Percentiles rank a stretch among this genome's conserved stretches.
Conservation (phyloP, 2,329 filamentous ascomycete genomes). For the Microdochium trichocladiopsis region DNA sequence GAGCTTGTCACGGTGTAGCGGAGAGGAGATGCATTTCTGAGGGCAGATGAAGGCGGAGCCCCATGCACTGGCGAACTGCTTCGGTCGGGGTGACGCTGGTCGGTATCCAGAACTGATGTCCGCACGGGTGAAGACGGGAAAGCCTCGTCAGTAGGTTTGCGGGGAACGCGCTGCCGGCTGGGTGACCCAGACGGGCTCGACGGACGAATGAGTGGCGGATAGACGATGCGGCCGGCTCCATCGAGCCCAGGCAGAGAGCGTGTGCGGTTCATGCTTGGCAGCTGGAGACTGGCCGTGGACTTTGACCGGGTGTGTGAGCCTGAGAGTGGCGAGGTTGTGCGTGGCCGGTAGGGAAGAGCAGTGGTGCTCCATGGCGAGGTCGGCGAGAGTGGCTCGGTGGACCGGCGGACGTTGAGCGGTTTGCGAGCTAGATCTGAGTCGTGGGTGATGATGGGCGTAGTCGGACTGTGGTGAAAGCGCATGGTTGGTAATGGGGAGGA, state of each 20-base stretch:
- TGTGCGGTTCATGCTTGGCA: slow-evolving; percentile 52
- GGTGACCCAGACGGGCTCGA: slow-evolving; percentile 49
- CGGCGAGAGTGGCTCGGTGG: slow-evolving; percentile 52
- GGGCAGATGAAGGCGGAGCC: slow-evolving; percentile 17
- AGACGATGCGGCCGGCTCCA: slow-evolving; percentile 50
- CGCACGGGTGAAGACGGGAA: slow-evolving; percentile 50
- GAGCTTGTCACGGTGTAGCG: slow-evolving; percentile 31
- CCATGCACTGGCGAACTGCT: slow-evolving; percentile 44
- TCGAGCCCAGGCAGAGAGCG: slow-evolving; percentile 59
- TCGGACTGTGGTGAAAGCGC: slow-evolving; percentile 36
- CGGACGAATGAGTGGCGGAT: slow-evolving; percentile 44
- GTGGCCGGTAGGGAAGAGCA: slow-evolving; percentile 49
- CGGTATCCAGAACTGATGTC: slow-evolving; percentile 46
- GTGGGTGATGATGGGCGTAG: slow-evolving; percentile 23
- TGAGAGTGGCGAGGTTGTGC: slow-evolving; percentile 55
- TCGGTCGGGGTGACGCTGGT: slow-evolving; percentile 38
- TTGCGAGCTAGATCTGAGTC: slow-evolving; percentile 40
- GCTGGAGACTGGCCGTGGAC: slow-evolving; percentile 47
- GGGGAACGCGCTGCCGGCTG: slow-evolving; percentile 40
- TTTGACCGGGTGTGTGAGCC: slow-evolving; percentile 50
- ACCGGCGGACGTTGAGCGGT: slow-evolving; percentile 46
- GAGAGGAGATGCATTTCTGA: slow-evolving; percentile 49
- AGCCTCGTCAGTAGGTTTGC: slow-evolving; percentile 52
- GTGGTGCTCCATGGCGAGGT: slow-evolving; percentile 40
- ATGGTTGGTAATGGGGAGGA: slow-evolving; percentile 45